These are phyloP conservation scores for Phytophthora sp. DNA, from an alignment of 352 stramenopile genomes.

Conservation along the genomic window DNA sequence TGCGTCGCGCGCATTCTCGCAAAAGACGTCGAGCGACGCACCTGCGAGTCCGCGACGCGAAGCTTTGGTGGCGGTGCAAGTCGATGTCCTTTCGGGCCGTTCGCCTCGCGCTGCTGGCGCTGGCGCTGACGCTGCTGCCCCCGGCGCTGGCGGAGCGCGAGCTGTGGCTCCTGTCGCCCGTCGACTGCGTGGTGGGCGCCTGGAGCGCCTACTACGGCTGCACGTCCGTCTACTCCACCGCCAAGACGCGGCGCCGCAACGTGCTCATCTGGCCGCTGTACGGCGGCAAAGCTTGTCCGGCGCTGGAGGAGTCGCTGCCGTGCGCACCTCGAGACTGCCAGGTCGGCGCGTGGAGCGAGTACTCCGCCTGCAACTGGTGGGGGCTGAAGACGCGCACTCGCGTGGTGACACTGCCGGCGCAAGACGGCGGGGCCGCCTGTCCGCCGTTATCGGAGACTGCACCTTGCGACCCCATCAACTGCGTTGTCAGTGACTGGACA, in stretches of 20 bases:
- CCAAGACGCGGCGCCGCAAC: slow-evolving; percentile 48
- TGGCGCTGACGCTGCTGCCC: not conserved
- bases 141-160: not conserved
- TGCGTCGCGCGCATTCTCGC: no score
- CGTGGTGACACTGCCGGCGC: slow-evolving; percentile 25
- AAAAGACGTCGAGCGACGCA: no score
- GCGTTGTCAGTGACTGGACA: slow-evolving; percentile 48
- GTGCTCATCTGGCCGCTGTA: slow-evolving; percentile 32
- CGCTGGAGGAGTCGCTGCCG: slow-evolving; percentile 43
- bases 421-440: slow-evolving; percentile 35
- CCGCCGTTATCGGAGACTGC: slow-evolving; percentile 29
- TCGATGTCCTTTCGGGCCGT: not conserved
- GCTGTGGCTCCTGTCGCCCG: not conserved
- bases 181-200: slow-evolving; percentile 41
- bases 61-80: no score
- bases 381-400: slow-evolving; percentile 44
- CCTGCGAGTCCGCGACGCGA: no score
- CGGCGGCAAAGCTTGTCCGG: slow-evolving; percentile 44
- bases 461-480: slow-evolving; percentile 53
- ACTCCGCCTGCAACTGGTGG: slow-evolving; percentile 31
- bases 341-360: slow-evolving; percentile 40
- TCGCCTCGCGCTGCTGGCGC: not conserved
- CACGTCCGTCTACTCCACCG: slow-evolving; percentile 18
- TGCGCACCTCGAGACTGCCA: slow-evolving; percentile 57
- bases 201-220: slow-evolving; percentile 51